Evolutionary conservation across 495 filamentous ascomycete genomes (phyloP), one percentile per base, ranked within the genome.

Genomic region (Hyaloscypha finlandica): DNA sequence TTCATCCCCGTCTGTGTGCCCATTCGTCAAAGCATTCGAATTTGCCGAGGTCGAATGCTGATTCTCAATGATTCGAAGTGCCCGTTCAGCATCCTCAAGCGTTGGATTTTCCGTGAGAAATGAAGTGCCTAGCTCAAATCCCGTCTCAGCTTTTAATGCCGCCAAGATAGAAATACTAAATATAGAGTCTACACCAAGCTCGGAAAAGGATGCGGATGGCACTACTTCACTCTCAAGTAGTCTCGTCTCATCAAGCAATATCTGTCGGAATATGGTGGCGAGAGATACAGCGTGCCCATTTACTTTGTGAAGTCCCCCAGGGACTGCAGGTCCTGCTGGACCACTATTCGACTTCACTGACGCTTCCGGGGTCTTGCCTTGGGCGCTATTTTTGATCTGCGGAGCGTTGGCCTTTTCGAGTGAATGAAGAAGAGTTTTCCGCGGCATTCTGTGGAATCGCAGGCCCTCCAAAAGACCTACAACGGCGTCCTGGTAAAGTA

Each of bases 181-280:
- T 51, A 88, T 77, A 0, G 86, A 88, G 68, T 88, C 85, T 72
- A 88, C 80, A 54, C 85, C 85, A 14, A 87, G 72, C 16, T 84
- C 81, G 29, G 80, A 77, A 54, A 87, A 75, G 61, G 81, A 77
- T 8, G 80, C 79, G n/a, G 76, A 77, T 22, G 81, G 78, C 14
- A 76, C 69, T 51, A 92, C 80, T 68, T 63, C 61, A 31, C 39
- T 63, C 29, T 6, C 12, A 19, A 14, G 16, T 9, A 63, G 22
- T 0, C 48, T 45, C 37, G 22, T 6, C 32, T 63, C 61, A 4
- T 51, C 25, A 45, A 63, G 56, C 30, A 32, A 59, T 59, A 20
- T 59, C 56, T 12, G 33, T 1, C 8, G 56, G 33, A 8, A 11
- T 2, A 1, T 22, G 56, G 8, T 6, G 8, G 30, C 12, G 8